phyloP scores from a whole-genome alignment of 208 protist species.

The Trichomonas vaginalis region DNA sequence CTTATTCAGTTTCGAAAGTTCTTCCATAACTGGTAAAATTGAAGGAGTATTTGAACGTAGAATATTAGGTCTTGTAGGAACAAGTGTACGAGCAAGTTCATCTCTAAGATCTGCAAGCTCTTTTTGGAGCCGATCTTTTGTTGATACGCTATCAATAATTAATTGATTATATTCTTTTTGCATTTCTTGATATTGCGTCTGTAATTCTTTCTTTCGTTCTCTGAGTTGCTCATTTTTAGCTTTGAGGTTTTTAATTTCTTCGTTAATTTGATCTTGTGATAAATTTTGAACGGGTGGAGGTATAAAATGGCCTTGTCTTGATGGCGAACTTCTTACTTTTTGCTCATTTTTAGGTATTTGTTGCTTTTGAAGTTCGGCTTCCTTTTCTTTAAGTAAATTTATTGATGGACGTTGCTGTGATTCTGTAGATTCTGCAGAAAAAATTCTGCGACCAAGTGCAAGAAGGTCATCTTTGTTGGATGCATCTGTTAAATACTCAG shows the following conservation, averaged over 20 bases:
- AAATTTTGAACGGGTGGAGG: background rate
- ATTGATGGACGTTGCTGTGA: background rate
- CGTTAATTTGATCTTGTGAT: background rate
- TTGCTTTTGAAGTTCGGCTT: background rate
- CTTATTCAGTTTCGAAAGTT: background rate
- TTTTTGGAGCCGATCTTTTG: background rate
- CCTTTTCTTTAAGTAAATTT: background rate
- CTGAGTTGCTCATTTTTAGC: background rate
- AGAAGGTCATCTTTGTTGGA: background rate
- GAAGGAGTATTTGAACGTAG: background rate
- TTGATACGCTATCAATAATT: background rate
- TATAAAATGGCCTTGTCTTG: background rate
- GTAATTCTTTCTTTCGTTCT: background rate
- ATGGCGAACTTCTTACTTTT: background rate
- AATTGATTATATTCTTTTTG: background rate
- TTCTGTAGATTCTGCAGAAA: background rate
- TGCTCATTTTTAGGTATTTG: background rate
- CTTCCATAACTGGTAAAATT: background rate
- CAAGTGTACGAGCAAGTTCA: background rate
- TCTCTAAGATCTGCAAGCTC: background rate
- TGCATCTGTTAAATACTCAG: constrained; percentile 10
- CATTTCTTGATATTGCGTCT: background rate
- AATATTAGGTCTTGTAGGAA: background rate
- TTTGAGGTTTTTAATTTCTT: background rate
- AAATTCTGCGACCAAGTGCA: background rate